Conservation (phyloP, 2,329 filamentous ascomycete genomes). For the Hypoxylon sp. region DNA sequence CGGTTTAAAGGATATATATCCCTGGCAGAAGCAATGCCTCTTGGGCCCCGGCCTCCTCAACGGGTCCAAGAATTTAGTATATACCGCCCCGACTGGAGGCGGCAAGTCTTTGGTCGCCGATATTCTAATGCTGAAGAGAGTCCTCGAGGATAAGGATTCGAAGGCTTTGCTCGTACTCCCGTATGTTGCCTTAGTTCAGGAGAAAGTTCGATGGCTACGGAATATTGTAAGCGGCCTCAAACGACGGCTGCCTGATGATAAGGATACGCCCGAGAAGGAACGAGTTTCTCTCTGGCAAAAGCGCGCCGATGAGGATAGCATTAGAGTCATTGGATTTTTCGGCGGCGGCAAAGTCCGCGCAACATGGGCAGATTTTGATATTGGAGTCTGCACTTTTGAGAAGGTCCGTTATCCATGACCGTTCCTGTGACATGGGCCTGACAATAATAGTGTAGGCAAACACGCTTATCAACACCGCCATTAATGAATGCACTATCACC, state of each 20-base stretch:
- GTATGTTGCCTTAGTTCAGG: slow-evolving; percentile 81
- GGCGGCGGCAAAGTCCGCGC: slow-evolving; percentile 73
- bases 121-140: slow-evolving; percentile 75
- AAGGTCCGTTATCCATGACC: slow-evolving; percentile 59
- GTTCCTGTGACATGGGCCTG: slow-evolving; percentile 21
- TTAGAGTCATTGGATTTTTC: slow-evolving; percentile 77
- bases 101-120: slow-evolving; percentile 80
- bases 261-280: slow-evolving; percentile 45
- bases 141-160: slow-evolving; percentile 67
- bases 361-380: slow-evolving; percentile 77
- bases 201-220: slow-evolving; percentile 78
- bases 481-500: slow-evolving; percentile 73
- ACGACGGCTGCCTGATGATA: slow-evolving; percentile 47
- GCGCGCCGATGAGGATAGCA: slow-evolving; percentile 62
- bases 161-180: slow-evolving; percentile 78
- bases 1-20: slow-evolving; percentile 78
- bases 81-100: slow-evolving; percentile 79
- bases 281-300: slow-evolving; percentile 59
- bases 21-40: slow-evolving; percentile 80
- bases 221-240: slow-evolving; percentile 68
- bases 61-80: slow-evolving; percentile 76
- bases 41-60: slow-evolving; percentile 70
- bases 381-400: slow-evolving; percentile 81
- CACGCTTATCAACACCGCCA: slow-evolving; percentile 74
- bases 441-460: slow-evolving; percentile 67